Evolutionary conservation across 257 asterid genomes (phyloP), one percentile per base, ranked within the genome.

Genomic region (Linderniella brevidens): DNA sequence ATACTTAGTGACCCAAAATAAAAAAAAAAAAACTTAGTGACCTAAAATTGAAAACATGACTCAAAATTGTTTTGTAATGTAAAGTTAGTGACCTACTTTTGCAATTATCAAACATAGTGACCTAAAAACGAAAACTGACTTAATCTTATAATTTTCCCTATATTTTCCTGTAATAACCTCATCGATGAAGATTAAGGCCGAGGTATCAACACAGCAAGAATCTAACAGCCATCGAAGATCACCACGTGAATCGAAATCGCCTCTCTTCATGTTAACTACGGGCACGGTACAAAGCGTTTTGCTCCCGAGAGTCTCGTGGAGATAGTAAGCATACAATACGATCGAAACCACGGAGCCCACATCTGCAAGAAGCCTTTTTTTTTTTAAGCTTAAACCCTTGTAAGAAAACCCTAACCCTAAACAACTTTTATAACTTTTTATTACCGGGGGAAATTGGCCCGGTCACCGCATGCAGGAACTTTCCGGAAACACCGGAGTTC

Each of bases 241-340:
- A 46, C 71, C 74, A 54, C 56, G 77, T 40, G 73, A 65, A 48
- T 63, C 68, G 49, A 78, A 41, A 55, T 69, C 74, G 1, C 68
- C 61, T 60, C 93, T 74, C 68, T 68, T 86, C 81, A 72, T 74
- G 71, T 81, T 86, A 62, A 81, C 67, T 52, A 86, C 68, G 36
- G 96, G 96, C 48, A 76, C 79, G 9, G 77, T 76, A 61, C 92
- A 76, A 46, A 71, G 64, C 39, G 72, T 72, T 47, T 61, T 61
- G 68, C 44, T 64, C 65, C 64, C 45, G 18, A 49, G 53, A 57
- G 72, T 66, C 69, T 68, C 68, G 25, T 70, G 56, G 13, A 78
- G 75, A 73, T 78, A 72, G 68, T 71, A 80, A 3, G 93, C 82
- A 66, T 81, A 76, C 86, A 70, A 65, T 73, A 86, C 72, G 40